Evolutionary conservation across 148 eudicot genomes (phyloP), one percentile per base, ranked within the genome.

Genomic region (Cornus kousa): DNA sequence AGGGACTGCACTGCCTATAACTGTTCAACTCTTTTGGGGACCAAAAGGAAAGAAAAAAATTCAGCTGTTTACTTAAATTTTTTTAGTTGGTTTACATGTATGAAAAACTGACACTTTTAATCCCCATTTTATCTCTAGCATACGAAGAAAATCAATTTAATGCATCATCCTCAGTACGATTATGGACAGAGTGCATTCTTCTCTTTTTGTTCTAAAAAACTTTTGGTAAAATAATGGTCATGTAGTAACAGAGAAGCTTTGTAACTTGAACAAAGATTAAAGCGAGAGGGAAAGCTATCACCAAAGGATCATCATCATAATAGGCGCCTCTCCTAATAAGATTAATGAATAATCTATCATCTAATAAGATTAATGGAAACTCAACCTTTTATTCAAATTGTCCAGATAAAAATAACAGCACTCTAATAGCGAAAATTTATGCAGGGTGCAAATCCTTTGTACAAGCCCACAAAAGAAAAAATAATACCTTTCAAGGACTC

Each of bases 371-470:
- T 48, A 20, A 62, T 62, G 23, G 70, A 65, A 39, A 71, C 32
- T 19, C 37, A 3, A 46, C 46, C 32, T 31, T 67, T 66, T 43
- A 8, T 68, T 39, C 40, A 22, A n/a, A 22, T 19, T 59, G 16
- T 59, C 55, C 35, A 16, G 7, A 32, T 22, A 23, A 39, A 74
- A 11, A 17, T 67, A 16, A 0, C 28, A 37, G 13, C 5, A 73
- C 32, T 43, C 62, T 50, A 67, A 48, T 43, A 77, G 71, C 48
- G 35, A 79, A 55, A 43, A 1, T 78, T 73, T 78, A 23, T 85
- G 83, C 81, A 90, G 93, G 93, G 93, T 62, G 83, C 93, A 17
- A 86, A 90, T 80, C 87, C 91, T 70, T 84, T 86, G 53, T 90
- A 90, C 89, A 90, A 86, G 79, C 93, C 93, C 22, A 24, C 80